Conservation (phyloP, 495 filamentous ascomycete genomes). For the Darksidea phi region DNA sequence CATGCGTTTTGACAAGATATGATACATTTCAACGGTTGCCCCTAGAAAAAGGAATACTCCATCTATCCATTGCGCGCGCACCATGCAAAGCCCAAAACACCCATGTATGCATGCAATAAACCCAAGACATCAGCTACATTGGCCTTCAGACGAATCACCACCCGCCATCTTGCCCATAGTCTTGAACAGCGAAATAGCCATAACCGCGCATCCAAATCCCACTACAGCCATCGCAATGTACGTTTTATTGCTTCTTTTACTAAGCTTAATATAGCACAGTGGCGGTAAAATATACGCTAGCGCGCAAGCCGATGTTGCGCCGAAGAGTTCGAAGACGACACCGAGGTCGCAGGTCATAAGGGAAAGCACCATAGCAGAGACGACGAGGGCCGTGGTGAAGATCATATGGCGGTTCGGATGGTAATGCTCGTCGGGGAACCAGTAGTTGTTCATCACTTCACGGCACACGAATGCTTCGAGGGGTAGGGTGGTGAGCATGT, state of each 20-base stretch:
- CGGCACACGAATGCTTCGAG: slow-evolving; percentile 96
- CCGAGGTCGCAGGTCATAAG: slow-evolving; percentile 90
- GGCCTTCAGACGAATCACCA: not conserved
- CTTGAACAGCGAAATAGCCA: slow-evolving; percentile 26
- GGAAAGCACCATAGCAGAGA: slow-evolving; percentile 71
- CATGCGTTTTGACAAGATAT: no score
- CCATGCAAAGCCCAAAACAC: no score
- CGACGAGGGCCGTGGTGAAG: slow-evolving; percentile 75
- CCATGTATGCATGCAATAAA: no score
- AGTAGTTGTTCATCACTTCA: slow-evolving; percentile 94
- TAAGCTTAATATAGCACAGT: slow-evolving; percentile 90
- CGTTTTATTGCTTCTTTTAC: slow-evolving; percentile 47
- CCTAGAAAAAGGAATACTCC: no score
- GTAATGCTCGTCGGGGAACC: slow-evolving; percentile 76
- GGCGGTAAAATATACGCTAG: slow-evolving; percentile 95
- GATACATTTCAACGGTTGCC: no score
- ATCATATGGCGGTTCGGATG: slow-evolving; percentile 81
- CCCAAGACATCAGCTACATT: slow-evolving; percentile 12
- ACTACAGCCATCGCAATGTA: slow-evolving; percentile 25
- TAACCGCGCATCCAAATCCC: slow-evolving; percentile 34
- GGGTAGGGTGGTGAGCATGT: slow-evolving; percentile 96
- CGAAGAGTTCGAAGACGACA: slow-evolving; percentile 90
- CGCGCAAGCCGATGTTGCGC: slow-evolving; percentile 88
- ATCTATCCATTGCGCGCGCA: no score
- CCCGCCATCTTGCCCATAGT: slow-evolving; percentile 37